Evolutionary conservation across 75 land plant species (phyloP).

Genomic region (Selaginella tamariscina): DNA sequence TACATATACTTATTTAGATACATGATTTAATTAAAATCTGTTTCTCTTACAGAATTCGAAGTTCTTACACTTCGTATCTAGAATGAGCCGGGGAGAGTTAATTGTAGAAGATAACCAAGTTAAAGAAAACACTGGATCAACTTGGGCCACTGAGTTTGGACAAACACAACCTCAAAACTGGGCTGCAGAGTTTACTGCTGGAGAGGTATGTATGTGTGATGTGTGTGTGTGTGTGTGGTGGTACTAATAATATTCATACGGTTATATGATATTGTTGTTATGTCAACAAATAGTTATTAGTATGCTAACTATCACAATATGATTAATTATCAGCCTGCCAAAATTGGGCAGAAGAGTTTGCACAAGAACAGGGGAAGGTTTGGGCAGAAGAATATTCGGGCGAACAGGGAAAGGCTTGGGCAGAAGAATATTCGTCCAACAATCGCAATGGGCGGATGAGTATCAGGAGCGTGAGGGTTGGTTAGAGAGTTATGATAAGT

Average conservation of each 20-base stretch:
- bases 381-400: too few relatives aligned
- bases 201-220: slow-evolving; percentile 27
- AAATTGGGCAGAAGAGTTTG: slow-evolving; percentile 93
- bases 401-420: slow-evolving; percentile 39
- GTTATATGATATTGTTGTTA: too few relatives aligned
- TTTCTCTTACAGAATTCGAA: slow-evolving; percentile 70
- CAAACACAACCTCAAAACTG: slow-evolving; percentile 38
- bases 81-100: slow-evolving; percentile 97
- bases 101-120: slow-evolving; percentile 93
- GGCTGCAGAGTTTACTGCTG: slow-evolving; percentile 57
- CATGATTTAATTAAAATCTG: neutral
- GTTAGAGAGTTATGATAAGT: slow-evolving; percentile 73
- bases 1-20: too few relatives aligned
- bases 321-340: too few relatives aligned
- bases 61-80: slow-evolving; percentile 96
- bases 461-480: slow-evolving; percentile 61
- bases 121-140: slow-evolving; percentile 34
- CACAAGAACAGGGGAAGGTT: slow-evolving; percentile 17
- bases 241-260: neutral
- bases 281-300: too few relatives aligned
- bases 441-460: slow-evolving; percentile 62
- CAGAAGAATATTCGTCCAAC: neutral
- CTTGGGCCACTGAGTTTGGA: slow-evolving; percentile 82
- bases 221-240: neutral
- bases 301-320: too few relatives aligned